phyloP scores from a whole-genome alignment of 2,329 filamentous ascomycete genomes.

The Monilinia fructigena region DNA sequence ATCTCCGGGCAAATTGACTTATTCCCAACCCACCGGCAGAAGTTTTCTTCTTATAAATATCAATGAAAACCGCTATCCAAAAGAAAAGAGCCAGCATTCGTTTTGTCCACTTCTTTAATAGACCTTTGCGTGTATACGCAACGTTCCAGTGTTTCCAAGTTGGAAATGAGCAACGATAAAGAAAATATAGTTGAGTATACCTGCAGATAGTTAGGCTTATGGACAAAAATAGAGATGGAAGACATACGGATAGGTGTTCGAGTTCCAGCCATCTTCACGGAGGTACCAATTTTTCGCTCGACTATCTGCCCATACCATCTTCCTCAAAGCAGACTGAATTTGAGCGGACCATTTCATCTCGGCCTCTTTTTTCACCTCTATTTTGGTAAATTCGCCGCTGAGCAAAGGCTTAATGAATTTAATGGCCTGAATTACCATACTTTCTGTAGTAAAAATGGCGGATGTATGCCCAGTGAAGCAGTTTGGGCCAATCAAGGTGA shows the following conservation, averaged over 20 bases:
- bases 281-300: constrained; percentile 52
- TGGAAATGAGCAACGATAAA: constrained; percentile 51
- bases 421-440: constrained; percentile 54
- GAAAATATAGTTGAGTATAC: constrained; percentile 52
- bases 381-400: constrained; percentile 45
- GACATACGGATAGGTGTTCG: constrained; percentile 47
- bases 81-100: neutral
- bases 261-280: constrained; percentile 48
- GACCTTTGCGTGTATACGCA: constrained; percentile 50
- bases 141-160: constrained; percentile 55
- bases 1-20: neutral
- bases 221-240: neutral
- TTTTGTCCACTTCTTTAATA: constrained; percentile 38
- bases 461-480: constrained; percentile 57
- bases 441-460: constrained; percentile 57
- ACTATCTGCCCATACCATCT: constrained; percentile 48
- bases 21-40: neutral
- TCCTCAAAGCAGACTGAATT: constrained; percentile 48
- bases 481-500: constrained; percentile 59
- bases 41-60: constrained; percentile 1
- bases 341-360: constrained; percentile 49
- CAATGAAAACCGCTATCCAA: neutral
- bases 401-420: constrained; percentile 55
- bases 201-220: constrained; percentile 36
- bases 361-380: constrained; percentile 50